Evolutionary conservation across 306 rosid genomes (phyloP), one percentile per base, ranked within the genome.

Genomic region (Glycine tomentella): DNA sequence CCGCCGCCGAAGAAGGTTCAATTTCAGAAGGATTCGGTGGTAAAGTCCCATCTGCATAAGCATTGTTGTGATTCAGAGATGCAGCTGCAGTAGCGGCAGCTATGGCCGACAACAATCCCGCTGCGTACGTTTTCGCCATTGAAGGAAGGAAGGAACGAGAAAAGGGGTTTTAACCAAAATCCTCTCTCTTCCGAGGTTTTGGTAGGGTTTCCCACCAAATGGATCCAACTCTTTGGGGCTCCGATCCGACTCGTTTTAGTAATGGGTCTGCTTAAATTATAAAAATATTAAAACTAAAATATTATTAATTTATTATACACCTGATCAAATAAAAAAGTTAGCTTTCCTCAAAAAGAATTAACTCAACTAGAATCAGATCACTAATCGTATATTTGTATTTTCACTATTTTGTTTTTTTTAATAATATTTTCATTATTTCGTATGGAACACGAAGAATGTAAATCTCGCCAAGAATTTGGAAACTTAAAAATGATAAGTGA

Each of bases 121-220:
- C 78, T 48, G 94, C 84, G 25, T 87, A 88, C 10, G 89, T 76
- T 82, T 83, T 93, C 3, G 87, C 86, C 97, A 91, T 93, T 85
- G 33, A 40, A 65, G 40, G 7, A 25, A 59, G 36, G 8, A 61
- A 61, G 8, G 6, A 25, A 25, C n/a, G 4, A 36, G 40, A 25
- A 17, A 77, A 52, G 40, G 56, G 74, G 2, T 25, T 7, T 46
- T 8, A 46, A 4, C 42, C 3, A 31, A n/a, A 16, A n/a, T 14
- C 49, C 9, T 62, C 14, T 16, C 12, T 42, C 33, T 8, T 40
- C 36, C 7, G 50, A 48, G 79, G 79, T 58, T 74, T 74, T 42
- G 79, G 79, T 74, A 56, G 78, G 79, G 79, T 74, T 74, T 8
- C 36, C 36, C 77, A n/a, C 33, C 64, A 74, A 40, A 74, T 58